Conservation (phyloP, 1,139 yeast species). For the Saccharomyces hybrid region DNA sequence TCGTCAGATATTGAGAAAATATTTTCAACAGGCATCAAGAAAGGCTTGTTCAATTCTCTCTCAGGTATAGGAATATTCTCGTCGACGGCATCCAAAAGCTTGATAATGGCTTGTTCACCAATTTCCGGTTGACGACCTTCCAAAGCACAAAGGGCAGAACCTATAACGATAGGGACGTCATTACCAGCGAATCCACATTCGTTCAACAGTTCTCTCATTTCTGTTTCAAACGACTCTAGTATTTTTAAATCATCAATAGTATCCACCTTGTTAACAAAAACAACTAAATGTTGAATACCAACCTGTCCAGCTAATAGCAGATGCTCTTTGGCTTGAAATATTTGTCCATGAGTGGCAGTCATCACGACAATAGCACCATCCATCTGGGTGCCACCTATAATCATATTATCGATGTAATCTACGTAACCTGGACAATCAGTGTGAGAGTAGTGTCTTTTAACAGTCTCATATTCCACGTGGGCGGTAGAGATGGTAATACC, state of each 20-base stretch:
- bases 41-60: slow-evolving; percentile 94
- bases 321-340: slow-evolving; percentile 99
- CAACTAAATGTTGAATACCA: slow-evolving; percentile 96
- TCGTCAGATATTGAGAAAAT: slow-evolving; percentile 98
- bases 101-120: slow-evolving; percentile 76
- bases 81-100: slow-evolving; percentile 87
- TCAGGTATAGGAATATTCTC: slow-evolving; percentile 91
- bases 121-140: slow-evolving; percentile 86
- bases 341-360: slow-evolving; percentile 98
- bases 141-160: slow-evolving; percentile 95
- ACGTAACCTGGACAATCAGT: slow-evolving; percentile 99
- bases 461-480: slow-evolving; percentile 92
- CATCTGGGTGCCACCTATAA: slow-evolving; percentile 99
- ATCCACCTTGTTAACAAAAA: slow-evolving; percentile 95
- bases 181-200: slow-evolving; percentile 97
- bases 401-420: slow-evolving; percentile 97
- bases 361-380: slow-evolving; percentile 99
- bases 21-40: slow-evolving; percentile 95
- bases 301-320: slow-evolving; percentile 97
- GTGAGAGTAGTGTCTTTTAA: slow-evolving; percentile 88
- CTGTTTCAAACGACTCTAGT: slow-evolving; percentile 99
- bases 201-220: slow-evolving; percentile 92
- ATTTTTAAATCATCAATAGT: slow-evolving; percentile 97
- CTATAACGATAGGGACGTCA: slow-evolving; percentile 95
- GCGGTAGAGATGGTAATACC: slow-evolving; percentile 98